phyloP scores from a whole-genome alignment of 169 alveolate species.

The Eimeria necatrix region DNA sequence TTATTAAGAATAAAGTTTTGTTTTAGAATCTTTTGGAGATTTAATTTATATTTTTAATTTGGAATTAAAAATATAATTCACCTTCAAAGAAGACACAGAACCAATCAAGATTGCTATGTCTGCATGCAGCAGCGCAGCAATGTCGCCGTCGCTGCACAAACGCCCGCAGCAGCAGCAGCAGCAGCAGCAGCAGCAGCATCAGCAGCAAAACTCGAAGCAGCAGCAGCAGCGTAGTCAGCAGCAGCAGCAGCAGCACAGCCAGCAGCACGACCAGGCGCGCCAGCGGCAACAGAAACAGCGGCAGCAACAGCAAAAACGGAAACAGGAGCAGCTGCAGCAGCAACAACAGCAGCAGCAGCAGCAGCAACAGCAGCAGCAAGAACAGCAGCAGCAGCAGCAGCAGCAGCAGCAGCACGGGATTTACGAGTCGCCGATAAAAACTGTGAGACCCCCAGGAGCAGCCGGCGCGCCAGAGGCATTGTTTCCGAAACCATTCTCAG shows the following conservation, averaged over 20 bases:
- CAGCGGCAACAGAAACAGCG: too few relatives aligned
- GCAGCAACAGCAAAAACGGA: slow-evolving; percentile 16
- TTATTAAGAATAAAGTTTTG: too few relatives aligned
- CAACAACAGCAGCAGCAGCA: not conserved
- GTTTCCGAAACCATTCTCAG: not conserved
- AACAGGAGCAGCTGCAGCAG: not conserved
- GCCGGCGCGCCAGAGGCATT: not conserved
- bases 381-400: not conserved
- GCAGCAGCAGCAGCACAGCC: too few relatives aligned
- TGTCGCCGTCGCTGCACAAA: slow-evolving; percentile 6
- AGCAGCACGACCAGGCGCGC: too few relatives aligned
- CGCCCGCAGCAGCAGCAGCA: not conserved
- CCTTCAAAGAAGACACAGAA: not conserved
- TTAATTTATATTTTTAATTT: too few relatives aligned
- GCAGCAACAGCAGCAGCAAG: slow-evolving; percentile 15
- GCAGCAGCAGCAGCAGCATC: slow-evolving; percentile 44
- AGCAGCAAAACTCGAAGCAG: not conserved
- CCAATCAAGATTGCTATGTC: slow-evolving; percentile 19
- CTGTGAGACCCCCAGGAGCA: not conserved
- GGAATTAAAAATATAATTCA: too few relatives aligned
- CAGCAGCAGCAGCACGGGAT: slow-evolving; percentile 1
- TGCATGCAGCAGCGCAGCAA: slow-evolving; percentile 27
- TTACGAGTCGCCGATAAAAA: slow-evolving; percentile 65
- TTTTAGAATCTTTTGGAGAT: not conserved
- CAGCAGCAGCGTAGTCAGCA: not conserved